These are phyloP conservation scores for Antarctomyces pellizariae DNA, from an alignment of 495 filamentous ascomycete species.

Conservation along the genomic window DNA sequence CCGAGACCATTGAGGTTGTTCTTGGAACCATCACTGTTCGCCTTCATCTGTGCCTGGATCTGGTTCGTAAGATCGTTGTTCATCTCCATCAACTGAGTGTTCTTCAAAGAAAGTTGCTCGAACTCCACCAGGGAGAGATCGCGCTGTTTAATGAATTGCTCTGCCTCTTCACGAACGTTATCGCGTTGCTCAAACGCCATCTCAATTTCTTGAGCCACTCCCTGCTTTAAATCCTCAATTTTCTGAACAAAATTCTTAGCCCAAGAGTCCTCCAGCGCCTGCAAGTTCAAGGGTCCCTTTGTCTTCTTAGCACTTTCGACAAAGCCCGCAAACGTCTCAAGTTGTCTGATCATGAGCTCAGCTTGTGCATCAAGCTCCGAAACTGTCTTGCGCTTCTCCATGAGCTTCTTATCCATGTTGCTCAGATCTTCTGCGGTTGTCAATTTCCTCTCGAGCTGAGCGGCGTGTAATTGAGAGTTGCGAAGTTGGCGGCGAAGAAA, in stretches of 20 bases:
- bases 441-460: constrained; percentile 57
- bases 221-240: constrained; percentile 65
- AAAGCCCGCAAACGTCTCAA: constrained; percentile 55
- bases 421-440: constrained; percentile 56
- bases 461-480: constrained; percentile 54
- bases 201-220: constrained; percentile 55
- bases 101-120: constrained; percentile 80
- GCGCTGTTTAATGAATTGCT: constrained; percentile 51
- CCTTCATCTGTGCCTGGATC: constrained; percentile 81
- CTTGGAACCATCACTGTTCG: constrained; percentile 32
- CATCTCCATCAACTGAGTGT: constrained; percentile 74
- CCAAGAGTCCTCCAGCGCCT: constrained; percentile 60
- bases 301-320: constrained; percentile 44
- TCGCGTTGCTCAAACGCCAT: constrained; percentile 64
- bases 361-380: constrained; percentile 87
- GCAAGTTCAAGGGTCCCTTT: constrained; percentile 46
- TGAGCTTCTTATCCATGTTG: constrained; percentile 61
- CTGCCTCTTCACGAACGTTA: constrained; percentile 59
- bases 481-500: constrained; percentile 56
- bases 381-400: constrained; percentile 88
- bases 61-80: constrained; percentile 89
- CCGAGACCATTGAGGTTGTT: constrained; percentile 54
- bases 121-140: constrained; percentile 89
- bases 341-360: constrained; percentile 81
- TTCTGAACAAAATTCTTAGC: constrained; percentile 75